A percentile compares a stretch with the other conserved stretches of the same genome.
Evolutionary conservation across 768 basidiomycete genomes (phyloP).

Genomic region (Leccinum ochraceum): DNA sequence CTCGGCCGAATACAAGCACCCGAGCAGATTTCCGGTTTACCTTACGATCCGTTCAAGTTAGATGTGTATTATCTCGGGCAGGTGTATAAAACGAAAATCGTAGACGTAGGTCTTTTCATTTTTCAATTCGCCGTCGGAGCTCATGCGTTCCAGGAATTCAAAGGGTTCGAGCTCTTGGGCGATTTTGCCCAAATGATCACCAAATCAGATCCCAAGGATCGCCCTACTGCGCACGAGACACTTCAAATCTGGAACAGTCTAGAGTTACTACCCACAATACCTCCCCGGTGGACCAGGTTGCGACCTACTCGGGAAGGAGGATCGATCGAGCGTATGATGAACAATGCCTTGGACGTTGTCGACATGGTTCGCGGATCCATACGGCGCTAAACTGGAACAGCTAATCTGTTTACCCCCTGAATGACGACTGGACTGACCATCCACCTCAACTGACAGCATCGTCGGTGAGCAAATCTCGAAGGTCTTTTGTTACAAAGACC

Average conservation of each 20-base stretch:
- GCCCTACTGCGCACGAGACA: constrained; percentile 2
- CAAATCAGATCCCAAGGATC: constrained; percentile 7
- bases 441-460: background rate
- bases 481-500: background rate
- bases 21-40: constrained; percentile 20
- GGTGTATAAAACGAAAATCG: constrained; percentile 22
- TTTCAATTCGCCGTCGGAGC: too few relatives aligned
- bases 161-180: background rate
- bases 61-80: constrained; percentile 33
- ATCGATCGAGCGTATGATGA: constrained; percentile 16
- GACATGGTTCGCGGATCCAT: constrained; percentile 13
- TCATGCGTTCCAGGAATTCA: background rate
- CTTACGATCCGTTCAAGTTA: constrained; percentile 33
- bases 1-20: constrained; percentile 22
- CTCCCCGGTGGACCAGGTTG: constrained; percentile 14
- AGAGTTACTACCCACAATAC: background rate
- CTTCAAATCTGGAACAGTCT: constrained; percentile 12
- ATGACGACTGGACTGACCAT: background rate
- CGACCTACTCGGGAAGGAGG: constrained; percentile 8
- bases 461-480: background rate
- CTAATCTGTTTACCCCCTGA: too few relatives aligned
- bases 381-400: background rate
- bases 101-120: constrained; percentile 5
- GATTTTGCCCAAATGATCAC: constrained; percentile 11
- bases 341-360: constrained; percentile 15